phyloP scores from a whole-genome alignment of 2,329 filamentous ascomycete genomes.

The Onygenales sp. region DNA sequence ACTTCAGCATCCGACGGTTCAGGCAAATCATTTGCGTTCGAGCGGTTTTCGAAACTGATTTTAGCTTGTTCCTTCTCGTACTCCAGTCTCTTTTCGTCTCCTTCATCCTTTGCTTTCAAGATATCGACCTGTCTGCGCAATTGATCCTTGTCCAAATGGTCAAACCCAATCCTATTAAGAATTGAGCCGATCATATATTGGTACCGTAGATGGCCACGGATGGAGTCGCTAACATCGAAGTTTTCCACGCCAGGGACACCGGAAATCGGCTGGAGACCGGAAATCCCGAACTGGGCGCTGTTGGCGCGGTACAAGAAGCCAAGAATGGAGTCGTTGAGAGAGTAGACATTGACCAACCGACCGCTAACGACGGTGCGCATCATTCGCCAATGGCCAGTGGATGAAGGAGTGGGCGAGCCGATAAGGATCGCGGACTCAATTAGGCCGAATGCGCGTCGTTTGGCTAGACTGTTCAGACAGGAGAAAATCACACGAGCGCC shows the following conservation, averaged over 20 bases:
- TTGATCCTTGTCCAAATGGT: slow-evolving; percentile 48
- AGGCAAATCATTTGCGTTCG: no score
- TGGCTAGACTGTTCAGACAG: slow-evolving; percentile 66
- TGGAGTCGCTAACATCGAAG: slow-evolving; percentile 54
- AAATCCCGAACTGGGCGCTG: slow-evolving; percentile 71
- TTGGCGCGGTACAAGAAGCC: slow-evolving; percentile 80
- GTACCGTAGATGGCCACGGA: slow-evolving; percentile 63
- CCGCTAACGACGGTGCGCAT: slow-evolving; percentile 72
- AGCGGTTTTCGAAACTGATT: background rate
- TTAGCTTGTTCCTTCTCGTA: background rate
- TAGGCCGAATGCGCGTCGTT: slow-evolving; percentile 70
- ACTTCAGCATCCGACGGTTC: slow-evolving; percentile 13
- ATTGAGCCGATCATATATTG: slow-evolving; percentile 58
- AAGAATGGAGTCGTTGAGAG: slow-evolving; percentile 76
- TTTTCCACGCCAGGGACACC: slow-evolving; percentile 49
- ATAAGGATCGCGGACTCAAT: slow-evolving; percentile 77
- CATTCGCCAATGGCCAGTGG: slow-evolving; percentile 61
- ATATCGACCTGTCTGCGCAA: slow-evolving; percentile 35
- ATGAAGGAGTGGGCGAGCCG: slow-evolving; percentile 67
- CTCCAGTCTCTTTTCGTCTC: slow-evolving; percentile 15
- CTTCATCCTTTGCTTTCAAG: slow-evolving; percentile 28
- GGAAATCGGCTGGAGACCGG: slow-evolving; percentile 66
- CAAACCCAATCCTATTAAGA: slow-evolving; percentile 58
- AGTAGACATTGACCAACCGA: slow-evolving; percentile 78
- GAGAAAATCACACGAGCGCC: slow-evolving; percentile 75